phyloP scores from a whole-genome alignment of 805 yeast genomes.

The Isabelozyma pseudorhagii region DNA sequence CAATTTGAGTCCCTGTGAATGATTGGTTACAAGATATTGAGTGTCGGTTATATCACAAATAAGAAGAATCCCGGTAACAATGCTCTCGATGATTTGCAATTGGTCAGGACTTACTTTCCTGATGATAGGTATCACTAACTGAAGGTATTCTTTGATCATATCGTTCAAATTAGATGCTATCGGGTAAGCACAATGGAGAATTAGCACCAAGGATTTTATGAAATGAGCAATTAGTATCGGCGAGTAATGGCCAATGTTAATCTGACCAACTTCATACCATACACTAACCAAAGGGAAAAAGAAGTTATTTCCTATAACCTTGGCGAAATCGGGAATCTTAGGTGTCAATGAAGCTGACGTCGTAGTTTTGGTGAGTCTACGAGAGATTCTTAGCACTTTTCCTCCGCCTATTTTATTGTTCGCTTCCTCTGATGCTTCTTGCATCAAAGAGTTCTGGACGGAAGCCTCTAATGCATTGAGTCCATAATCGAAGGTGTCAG shows the following conservation, averaged over 20 bases:
- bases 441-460: conserved; percentile 34
- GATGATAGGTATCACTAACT: conserved; percentile 25
- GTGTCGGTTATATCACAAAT: conserved; percentile 33
- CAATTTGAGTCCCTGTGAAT: conserved; percentile 14
- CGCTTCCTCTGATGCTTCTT: conserved; percentile 25
- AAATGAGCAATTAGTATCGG: conserved; percentile 55
- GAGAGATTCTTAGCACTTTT: conserved; percentile 41
- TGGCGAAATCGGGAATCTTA: conserved; percentile 33
- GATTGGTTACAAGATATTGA: conserved; percentile 17
- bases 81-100: conserved; percentile 33
- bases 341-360: conserved; percentile 10
- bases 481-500: background rate
- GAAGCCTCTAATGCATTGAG: conserved; percentile 7
- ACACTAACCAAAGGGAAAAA: conserved; percentile 54
- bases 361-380: conserved; percentile 20
- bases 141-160: conserved; percentile 55
- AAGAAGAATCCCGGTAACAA: conserved; percentile 34
- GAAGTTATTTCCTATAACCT: conserved; percentile 40
- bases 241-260: conserved; percentile 52
- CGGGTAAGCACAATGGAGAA: conserved; percentile 59
- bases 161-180: conserved; percentile 46
- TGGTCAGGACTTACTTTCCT: conserved; percentile 20
- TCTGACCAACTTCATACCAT: conserved; percentile 46
- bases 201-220: conserved; percentile 53
- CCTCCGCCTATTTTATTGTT: conserved; percentile 36